Conservation (phyloP, 2,329 filamentous ascomycete species). For the Aspergillus sojae region DNA sequence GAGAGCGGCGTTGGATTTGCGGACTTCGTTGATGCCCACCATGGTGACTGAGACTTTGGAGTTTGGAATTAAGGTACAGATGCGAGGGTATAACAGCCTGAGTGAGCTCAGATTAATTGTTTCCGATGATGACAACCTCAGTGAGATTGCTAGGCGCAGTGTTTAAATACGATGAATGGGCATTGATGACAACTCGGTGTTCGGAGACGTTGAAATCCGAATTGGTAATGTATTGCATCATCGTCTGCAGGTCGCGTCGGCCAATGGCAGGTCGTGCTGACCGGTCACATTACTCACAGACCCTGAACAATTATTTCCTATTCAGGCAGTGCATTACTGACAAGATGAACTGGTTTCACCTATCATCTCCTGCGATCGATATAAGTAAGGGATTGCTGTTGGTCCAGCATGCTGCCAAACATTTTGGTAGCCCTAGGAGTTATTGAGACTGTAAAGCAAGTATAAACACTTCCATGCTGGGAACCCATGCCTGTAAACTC, state of each 20-base stretch:
- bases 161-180: no score
- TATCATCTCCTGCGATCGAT: neutral
- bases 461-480: neutral
- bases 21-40: constrained; percentile 15
- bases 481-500: neutral
- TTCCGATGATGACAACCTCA: neutral
- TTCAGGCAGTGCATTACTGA: neutral
- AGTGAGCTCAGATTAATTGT: neutral
- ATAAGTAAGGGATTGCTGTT: neutral
- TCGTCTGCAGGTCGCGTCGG: neutral
- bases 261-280: neutral
- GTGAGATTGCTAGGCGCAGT: no score
- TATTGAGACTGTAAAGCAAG: neutral
- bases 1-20: constrained; percentile 16
- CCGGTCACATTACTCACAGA: neutral
- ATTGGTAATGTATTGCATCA: neutral
- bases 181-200: neutral
- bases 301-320: neutral
- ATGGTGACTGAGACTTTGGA: neutral
- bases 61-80: no score
- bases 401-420: neutral
- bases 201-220: neutral
- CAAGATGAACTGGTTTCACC: neutral
- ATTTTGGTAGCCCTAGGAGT: neutral
- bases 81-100: neutral